These are phyloP conservation scores for Berberis thunbergii DNA, from an alignment of 164 flowering plant genomes.

Conservation along the genomic window DNA sequence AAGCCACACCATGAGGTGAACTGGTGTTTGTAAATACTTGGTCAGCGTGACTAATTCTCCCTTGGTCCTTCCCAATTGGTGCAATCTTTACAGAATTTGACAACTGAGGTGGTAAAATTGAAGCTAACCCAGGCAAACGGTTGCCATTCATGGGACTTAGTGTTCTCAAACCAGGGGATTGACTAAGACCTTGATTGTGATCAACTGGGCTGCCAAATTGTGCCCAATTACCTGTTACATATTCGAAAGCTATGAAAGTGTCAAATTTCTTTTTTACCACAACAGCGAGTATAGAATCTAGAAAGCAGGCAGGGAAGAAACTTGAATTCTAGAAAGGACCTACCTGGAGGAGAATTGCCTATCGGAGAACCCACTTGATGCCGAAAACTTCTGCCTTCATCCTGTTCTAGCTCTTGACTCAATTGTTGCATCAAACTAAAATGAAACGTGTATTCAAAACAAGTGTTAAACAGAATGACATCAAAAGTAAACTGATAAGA, in stretches of 20 bases:
- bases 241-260: not conserved
- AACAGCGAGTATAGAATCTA: not conserved
- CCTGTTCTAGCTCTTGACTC: conserved; percentile 76
- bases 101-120: conserved; percentile 47
- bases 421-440: conserved; percentile 78
- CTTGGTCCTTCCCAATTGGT: conserved; percentile 68
- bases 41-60: conserved; percentile 36
- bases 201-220: conserved; percentile 64
- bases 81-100: conserved; percentile 55
- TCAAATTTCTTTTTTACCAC: not conserved
- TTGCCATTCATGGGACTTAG: conserved; percentile 48
- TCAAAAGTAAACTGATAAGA: no score
- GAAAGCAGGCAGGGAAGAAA: not conserved
- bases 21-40: conserved; percentile 26
- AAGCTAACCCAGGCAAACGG: conserved; percentile 60
- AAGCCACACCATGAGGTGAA: conserved; percentile 28
- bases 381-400: conserved; percentile 50
- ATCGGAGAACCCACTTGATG: conserved; percentile 79
- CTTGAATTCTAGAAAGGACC: not conserved
- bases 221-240: conserved; percentile 65
- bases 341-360: conserved; percentile 81
- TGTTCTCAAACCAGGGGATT: conserved; percentile 45
- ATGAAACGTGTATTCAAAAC: conserved; percentile 6
- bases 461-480: not conserved
- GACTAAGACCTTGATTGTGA: conserved; percentile 40